Evolutionary conservation across 2,329 filamentous ascomycete genomes (phyloP).

Genomic region (Coniella vitis): DNA sequence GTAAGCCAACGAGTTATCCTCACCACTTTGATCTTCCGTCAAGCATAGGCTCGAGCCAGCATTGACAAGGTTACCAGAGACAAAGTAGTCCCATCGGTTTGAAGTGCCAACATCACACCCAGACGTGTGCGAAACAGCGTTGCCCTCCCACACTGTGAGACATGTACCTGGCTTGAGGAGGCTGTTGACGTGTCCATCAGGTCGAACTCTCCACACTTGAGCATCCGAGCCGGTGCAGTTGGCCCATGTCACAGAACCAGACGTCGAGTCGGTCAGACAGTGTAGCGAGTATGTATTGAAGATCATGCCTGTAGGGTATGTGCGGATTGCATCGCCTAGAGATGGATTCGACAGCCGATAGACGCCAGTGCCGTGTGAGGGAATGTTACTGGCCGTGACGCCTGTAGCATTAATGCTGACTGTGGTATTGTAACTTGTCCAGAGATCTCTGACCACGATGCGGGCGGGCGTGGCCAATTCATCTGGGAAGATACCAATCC

Average conservation of each 20-base stretch:
- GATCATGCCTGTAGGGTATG: slow-evolving; percentile 39
- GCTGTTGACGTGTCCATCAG: slow-evolving; percentile 30
- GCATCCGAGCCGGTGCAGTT: slow-evolving; percentile 30
- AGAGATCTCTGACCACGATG: slow-evolving; percentile 35
- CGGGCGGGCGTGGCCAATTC: slow-evolving; percentile 20
- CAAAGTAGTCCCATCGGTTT: slow-evolving; percentile 36
- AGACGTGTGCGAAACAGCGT: slow-evolving; percentile 12
- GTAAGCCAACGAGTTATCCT: slow-evolving; percentile 15
- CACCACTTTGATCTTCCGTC: slow-evolving; percentile 26
- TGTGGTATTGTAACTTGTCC: slow-evolving; percentile 28
- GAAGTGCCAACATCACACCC: slow-evolving; percentile 17
- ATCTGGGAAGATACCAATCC: slow-evolving; percentile 28
- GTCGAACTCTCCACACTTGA: slow-evolving; percentile 35
- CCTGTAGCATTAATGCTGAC: slow-evolving; percentile 20
- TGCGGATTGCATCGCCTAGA: slow-evolving; percentile 17
- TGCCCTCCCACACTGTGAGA: slow-evolving; percentile 22
- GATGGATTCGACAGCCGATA: slow-evolving; percentile 32
- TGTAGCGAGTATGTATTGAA: slow-evolving; percentile 40
- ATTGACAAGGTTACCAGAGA: slow-evolving; percentile 37
- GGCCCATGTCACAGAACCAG: slow-evolving; percentile 25
- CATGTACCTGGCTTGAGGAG: slow-evolving; percentile 28
- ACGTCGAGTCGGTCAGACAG: slow-evolving; percentile 31
- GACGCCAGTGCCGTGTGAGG: slow-evolving; percentile 33
- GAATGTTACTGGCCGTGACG: slow-evolving; percentile 24
- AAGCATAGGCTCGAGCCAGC: slow-evolving; percentile 28